Evolutionary conservation across 2,329 filamentous ascomycete genomes (phyloP), one percentile per base, ranked within the genome.

Genomic region (Canariomyces notabilis): DNA sequence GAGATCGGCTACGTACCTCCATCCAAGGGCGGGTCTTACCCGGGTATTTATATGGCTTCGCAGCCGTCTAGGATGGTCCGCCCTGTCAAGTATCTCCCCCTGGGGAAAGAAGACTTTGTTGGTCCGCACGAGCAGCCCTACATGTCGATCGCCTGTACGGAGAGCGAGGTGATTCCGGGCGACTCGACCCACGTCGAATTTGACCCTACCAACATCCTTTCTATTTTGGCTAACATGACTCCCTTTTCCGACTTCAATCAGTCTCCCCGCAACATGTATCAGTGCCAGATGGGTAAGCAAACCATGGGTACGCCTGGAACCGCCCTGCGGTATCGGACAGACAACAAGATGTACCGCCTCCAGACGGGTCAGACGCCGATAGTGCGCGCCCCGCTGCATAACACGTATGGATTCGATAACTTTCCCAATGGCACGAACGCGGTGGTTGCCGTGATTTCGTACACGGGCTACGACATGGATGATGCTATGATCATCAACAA

Each of bases 401-500:
- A 96, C 61, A 85, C 88, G 16, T 98, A 98, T 62, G 93, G 91
- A 16, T 83, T 97, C 50, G 93, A 98, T 71, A 97, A 97, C 68
- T 98, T 96, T 67, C 93, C 93, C 44, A 96, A 97, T 64, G 93
- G 93, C 21, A 90, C 82, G 61, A 98, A 98, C 61, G 89, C 89
- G 7, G 83, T 97, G 32, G 93, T 98, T 48, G 93, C 93, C 49
- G 94, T 98, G 65, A 95, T 98, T 54, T 96, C 91, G 0, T 98
- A 98, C 67, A 97, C 91, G 2, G 93, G 91, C 42, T 98, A 97
- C 70, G 93, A 98, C 76, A 98, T 98, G 93, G 93, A 98, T 75
- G 93, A 98, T 70, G 93, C 93, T 64, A 97, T 97, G 91, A 97
- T 98, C 63, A 76, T 98, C 64, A 97, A 97, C 75, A 97, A 97